These are phyloP conservation scores for Salix brachista DNA, from an alignment of 345 rosid genomes.

Conservation along the genomic window DNA sequence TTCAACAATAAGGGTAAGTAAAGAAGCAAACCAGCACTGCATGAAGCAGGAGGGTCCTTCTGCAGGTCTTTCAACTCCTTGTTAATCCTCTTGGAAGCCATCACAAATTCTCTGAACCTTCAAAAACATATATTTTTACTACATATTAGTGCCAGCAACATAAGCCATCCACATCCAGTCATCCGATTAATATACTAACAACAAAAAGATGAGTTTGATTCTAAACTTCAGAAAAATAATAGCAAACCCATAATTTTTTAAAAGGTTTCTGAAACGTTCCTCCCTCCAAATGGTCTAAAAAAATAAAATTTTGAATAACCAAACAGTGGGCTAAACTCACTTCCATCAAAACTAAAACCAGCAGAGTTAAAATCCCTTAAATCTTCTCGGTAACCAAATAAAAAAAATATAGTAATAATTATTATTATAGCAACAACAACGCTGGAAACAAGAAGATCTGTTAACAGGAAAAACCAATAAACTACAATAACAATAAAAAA, in stretches of 20 bases:
- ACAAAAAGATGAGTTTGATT: not conserved
- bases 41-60: slow-evolving; percentile 71
- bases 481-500: too few species aligned
- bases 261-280: not conserved
- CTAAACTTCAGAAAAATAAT: not conserved
- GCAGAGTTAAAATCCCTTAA: not conserved
- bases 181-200: not conserved
- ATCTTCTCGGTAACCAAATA: slow-evolving; percentile 4
- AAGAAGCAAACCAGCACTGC: slow-evolving; percentile 59
- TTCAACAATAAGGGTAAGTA: not conserved
- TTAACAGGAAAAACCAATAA: not conserved
- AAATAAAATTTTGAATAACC: not conserved
- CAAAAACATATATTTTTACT: not conserved
- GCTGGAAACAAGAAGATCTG: not conserved
- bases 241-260: not conserved
- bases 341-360: not conserved
- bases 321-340: not conserved
- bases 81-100: slow-evolving; percentile 69
- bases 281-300: not conserved
- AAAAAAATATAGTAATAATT: not conserved
- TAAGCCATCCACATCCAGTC: not conserved
- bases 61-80: slow-evolving; percentile 71
- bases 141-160: not conserved
- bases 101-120: slow-evolving; percentile 9
- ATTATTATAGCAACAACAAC: not conserved